Base-by-base conservation (phyloP, 352 stramenopile genomes). In the Phytophthora uliginosa region DNA sequence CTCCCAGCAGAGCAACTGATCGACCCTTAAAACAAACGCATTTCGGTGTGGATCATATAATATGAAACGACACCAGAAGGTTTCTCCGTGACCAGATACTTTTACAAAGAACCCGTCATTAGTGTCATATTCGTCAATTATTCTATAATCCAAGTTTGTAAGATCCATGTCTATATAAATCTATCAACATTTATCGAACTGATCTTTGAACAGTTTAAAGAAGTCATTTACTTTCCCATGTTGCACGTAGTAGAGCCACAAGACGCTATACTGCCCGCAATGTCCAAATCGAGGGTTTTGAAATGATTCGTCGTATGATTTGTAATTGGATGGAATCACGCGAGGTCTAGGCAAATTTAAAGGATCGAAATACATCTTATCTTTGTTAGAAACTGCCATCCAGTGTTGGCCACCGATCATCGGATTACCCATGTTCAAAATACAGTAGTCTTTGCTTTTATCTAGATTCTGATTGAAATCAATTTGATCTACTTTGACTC, bases 401-500 rank as follows among this genome's bases (percentile, higher is more conserved):
- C 38, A 47, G 13, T 47, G 38, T 13, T 1, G 3, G 0, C 38
- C 38, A 2, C 12, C 10, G 38, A 47, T 20, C 38, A 20, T n/a
- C 4, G 38, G 38, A n/a, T n/a, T 47, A 0, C 38, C 38, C 12
- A 47, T 47, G 38, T 47, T 47, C 1, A 47, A 1, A 24, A 52
- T 63, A 15, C 20, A 38, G 17, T 63, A 63, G 20, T 53, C 34
- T 54, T 63, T 63, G 56, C 26, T 51, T 38, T 24, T 53, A 8
- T 40, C 22, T 63, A 63, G 2, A 22, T 52, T 54, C 22, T 53
- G 36, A 3, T 53, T 53, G 36, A 52, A 40, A 34, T 53, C 56
- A 26, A 63, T 52, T 63, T 52, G n/a, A 36, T 63, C 56, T 26
- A 53, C 38, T 38, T 54, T 54, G 38, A 59, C 59, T 20, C 47